Percentiles rank a stretch among this genome's conserved stretches.
phyloP scores from a whole-genome alignment of 2,329 filamentous ascomycete species.

The Pseudogymnoascus sp. region DNA sequence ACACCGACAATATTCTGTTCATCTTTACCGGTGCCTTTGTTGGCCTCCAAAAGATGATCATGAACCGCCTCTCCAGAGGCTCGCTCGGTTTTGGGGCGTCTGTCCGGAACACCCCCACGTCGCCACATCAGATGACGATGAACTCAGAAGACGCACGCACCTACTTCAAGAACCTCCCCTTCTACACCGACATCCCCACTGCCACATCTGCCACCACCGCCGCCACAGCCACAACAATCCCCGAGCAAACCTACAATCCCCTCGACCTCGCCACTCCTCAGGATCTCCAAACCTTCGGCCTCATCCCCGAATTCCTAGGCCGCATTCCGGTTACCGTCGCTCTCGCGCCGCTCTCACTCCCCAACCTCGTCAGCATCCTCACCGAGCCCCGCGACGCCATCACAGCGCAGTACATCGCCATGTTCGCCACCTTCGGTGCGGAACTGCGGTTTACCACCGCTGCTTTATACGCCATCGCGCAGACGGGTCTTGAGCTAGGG shows the following conservation, averaged over 20 bases:
- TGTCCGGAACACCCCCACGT: conserved; percentile 52
- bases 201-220: background rate
- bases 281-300: conserved; percentile 77
- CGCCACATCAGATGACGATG: conserved; percentile 45
- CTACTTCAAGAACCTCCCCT: conserved; percentile 52
- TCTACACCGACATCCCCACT: conserved; percentile 34
- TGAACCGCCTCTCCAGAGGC: conserved; percentile 77
- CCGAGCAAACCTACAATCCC: conserved; percentile 28
- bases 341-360: conserved; percentile 63
- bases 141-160: conserved; percentile 53
- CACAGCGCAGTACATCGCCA: conserved; percentile 77
- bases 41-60: conserved; percentile 77
- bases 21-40: conserved; percentile 95
- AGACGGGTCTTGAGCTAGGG: conserved; percentile 51
- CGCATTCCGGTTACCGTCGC: conserved; percentile 86
- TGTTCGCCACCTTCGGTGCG: conserved; percentile 69
- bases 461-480: conserved; percentile 74
- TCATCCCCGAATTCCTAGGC: conserved; percentile 95
- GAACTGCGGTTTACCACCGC: conserved; percentile 76
- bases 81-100: conserved; percentile 86
- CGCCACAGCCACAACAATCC: background rate
- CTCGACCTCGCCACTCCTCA: conserved; percentile 68
- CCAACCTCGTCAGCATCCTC: conserved; percentile 73
- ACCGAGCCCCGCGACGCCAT: conserved; percentile 89
- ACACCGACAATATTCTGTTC: conserved; percentile 95